Evolutionary conservation across 1,284 basidiomycete genomes (phyloP), one percentile per base, ranked within the genome.

Genomic region (Cutaneotrichosporon mucoides): DNA sequence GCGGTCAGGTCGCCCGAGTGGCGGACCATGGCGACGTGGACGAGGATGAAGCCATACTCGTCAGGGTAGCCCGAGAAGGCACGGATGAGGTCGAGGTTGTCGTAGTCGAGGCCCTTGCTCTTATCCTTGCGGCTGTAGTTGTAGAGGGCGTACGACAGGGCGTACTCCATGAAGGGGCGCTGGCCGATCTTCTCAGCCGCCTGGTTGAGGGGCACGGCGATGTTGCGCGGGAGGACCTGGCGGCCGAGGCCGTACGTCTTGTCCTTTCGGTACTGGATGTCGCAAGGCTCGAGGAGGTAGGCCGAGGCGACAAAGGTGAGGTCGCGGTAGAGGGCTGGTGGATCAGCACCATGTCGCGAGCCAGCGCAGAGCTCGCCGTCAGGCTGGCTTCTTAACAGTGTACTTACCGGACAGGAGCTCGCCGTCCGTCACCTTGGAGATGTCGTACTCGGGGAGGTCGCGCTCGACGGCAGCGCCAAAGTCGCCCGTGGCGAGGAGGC

Each of bases 161-260:
- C 62, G 7, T 64, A 64, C 62, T 64, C 62, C 62, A 64, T 64
- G 56, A 64, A 64, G 1, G 62, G 62, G 8, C 56, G 56, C 62
- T 64, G 62, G 46, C 62, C 62, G 16, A 64, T 64, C 41, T 50
- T 49, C 56, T 58, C 56, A 1, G 62, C 62, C 8, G 52, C 56
- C 56, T 58, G 37, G 36, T 53, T 48, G 38, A 64, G 62, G 1
- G 62, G 62, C 0, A 64, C 62, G 41, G 62, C 62, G 44, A 64
- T 56, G 62, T 64, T 64, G 50, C 49, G 48, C 16, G 62, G 62
- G 5, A 64, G 62, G 9, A 56, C 53, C 54, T 64, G 62, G 42
- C 62, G 62, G 13, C 62, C 62, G 43, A 64, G 54, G 4, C 62
- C 62, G 54, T 64, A 64, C 5, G 59, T 59, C 41, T 54, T 50